These are phyloP conservation scores for Parathielavia appendiculata DNA, from an alignment of 495 filamentous ascomycete species.

Conservation along the genomic window DNA sequence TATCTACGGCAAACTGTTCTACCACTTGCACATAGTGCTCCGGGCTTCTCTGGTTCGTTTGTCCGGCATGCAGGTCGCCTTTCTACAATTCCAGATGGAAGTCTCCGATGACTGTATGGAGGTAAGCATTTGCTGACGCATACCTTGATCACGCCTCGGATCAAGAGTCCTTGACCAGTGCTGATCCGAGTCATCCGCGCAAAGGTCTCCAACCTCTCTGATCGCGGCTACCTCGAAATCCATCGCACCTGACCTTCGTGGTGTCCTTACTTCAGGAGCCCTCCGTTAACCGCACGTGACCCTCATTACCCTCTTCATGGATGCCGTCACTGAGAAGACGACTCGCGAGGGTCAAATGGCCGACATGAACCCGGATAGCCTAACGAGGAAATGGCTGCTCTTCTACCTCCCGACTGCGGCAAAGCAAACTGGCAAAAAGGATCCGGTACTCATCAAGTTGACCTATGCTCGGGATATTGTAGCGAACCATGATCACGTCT, in stretches of 20 bases:
- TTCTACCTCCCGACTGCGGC: background rate
- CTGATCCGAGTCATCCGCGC: background rate
- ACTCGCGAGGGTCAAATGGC: background rate
- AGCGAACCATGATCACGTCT: background rate
- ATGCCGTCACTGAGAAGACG: conserved; percentile 27
- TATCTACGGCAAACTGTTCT: conserved; percentile 3
- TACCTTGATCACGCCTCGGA: no score
- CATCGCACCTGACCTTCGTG: background rate
- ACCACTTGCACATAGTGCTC: background rate
- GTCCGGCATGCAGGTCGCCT: background rate
- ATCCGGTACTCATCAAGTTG: background rate
- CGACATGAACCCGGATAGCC: background rate
- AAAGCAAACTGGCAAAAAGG: background rate
- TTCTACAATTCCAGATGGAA: background rate
- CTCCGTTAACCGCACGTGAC: conserved; percentile 26
- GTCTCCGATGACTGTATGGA: background rate
- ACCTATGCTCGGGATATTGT: background rate
- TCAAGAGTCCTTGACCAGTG: no score
- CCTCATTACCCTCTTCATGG: conserved; percentile 29
- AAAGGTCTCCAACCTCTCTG: background rate
- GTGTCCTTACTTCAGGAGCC: conserved; percentile 24
- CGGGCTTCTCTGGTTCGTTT: background rate
- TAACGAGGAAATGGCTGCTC: background rate
- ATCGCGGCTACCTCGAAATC: background rate
- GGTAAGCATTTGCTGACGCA: background rate